A percentile compares a stretch with the other conserved stretches of the same genome.
Conservation (phyloP, 202 grass and related monocot genomes). For the Alloteropsis angusta region DNA sequence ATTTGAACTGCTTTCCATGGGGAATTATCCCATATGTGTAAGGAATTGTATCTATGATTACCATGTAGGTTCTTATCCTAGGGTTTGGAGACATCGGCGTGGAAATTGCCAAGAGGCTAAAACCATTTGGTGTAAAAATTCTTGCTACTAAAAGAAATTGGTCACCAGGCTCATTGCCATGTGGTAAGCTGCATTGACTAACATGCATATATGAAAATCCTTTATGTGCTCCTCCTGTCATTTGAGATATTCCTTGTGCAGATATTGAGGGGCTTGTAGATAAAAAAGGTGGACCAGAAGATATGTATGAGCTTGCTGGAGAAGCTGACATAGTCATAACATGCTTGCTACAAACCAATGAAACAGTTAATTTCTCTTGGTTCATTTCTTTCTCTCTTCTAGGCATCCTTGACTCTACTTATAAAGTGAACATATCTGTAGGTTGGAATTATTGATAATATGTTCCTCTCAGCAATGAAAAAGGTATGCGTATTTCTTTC, state of each 20-base stretch:
- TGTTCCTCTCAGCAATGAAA: conserved; percentile 75
- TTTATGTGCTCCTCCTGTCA: background rate
- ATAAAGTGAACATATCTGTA: conserved; percentile 36
- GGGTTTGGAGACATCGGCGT: conserved; percentile 79
- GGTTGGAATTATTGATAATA: conserved; percentile 59
- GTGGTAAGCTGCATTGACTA: conserved; percentile 27
- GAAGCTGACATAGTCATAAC: conserved; percentile 80
- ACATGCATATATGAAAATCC: background rate
- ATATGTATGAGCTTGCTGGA: conserved; percentile 64
- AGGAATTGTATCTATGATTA: background rate
- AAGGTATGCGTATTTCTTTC: conserved; percentile 35
- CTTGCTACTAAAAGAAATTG: conserved; percentile 88
- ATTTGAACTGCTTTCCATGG: background rate
- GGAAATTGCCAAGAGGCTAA: conserved; percentile 74
- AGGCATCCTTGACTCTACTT: background rate
- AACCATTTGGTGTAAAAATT: conserved; percentile 80
- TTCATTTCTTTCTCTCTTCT: background rate
- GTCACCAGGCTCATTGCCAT: conserved; percentile 31
- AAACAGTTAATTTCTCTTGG: conserved; percentile 50
- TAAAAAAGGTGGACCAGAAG: conserved; percentile 52
- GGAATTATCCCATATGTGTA: background rate
- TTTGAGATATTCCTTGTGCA: conserved; percentile 22
- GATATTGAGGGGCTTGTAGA: conserved; percentile 52
- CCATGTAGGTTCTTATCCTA: conserved; percentile 63
- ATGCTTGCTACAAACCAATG: conserved; percentile 62